Evolutionary conservation across 495 filamentous ascomycete genomes (phyloP).

Genomic region (Tuber brumale): DNA sequence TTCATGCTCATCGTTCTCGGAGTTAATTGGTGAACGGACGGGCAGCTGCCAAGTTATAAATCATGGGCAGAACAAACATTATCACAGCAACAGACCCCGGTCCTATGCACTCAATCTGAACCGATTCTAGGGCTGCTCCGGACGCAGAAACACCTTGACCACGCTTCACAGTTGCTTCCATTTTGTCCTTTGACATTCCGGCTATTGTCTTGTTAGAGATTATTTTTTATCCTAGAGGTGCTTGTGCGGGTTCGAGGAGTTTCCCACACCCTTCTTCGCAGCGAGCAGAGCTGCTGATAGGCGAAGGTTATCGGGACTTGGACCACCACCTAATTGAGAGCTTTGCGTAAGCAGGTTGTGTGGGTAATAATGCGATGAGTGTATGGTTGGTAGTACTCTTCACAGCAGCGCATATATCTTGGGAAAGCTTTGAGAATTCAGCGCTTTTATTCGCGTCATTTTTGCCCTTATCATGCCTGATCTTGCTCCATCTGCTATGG

Average conservation of each 20-base stretch:
- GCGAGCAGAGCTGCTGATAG: conserved; percentile 62
- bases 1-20: conserved; percentile 3
- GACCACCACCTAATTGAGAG: conserved; percentile 50
- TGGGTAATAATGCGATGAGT: conserved; percentile 36
- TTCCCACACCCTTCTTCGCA: conserved; percentile 66
- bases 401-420: conserved; percentile 52
- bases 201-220: conserved; percentile 42
- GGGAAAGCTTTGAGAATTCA: conserved; percentile 45
- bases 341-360: conserved; percentile 38
- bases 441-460: conserved; percentile 47
- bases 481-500: conserved; percentile 90
- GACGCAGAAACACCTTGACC: conserved; percentile 73
- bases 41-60: background rate
- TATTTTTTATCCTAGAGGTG: background rate
- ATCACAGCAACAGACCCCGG: conserved; percentile 71
- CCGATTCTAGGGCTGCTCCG: conserved; percentile 63
- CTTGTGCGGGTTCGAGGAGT: conserved; percentile 5
- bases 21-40: background rate
- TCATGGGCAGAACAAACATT: conserved; percentile 24
- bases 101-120: conserved; percentile 77
- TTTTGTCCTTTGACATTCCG: conserved; percentile 72
- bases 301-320: conserved; percentile 64
- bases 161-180: conserved; percentile 75
- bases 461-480: conserved; percentile 78
- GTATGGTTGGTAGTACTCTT: conserved; percentile 45